Evolutionary conservation across 352 stramenopile genomes (phyloP).

Genomic region (Vaucheria bursata): DNA sequence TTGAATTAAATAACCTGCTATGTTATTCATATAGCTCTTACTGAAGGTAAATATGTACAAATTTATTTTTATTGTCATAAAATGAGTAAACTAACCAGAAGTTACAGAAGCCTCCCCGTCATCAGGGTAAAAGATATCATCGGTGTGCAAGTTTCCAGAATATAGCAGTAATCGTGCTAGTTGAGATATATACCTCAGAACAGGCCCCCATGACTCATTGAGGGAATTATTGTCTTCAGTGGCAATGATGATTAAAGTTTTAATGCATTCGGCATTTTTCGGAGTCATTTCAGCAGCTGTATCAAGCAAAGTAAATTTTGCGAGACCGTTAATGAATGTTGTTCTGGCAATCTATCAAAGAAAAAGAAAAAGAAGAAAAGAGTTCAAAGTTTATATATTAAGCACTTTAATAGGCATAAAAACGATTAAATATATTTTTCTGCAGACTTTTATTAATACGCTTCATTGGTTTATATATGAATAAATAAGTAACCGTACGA

Average conservation of each 20-base stretch:
- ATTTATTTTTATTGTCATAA: too few relatives aligned
- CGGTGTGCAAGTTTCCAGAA: conserved; percentile 54
- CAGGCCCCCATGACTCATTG: conserved; percentile 83
- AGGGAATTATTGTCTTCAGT: conserved; percentile 83
- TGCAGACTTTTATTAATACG: too few relatives aligned
- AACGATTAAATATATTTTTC: too few relatives aligned
- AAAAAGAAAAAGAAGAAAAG: too few relatives aligned
- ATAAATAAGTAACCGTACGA: too few relatives aligned
- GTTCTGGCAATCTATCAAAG: conserved; percentile 22
- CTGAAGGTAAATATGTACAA: too few relatives aligned
- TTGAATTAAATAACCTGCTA: too few relatives aligned
- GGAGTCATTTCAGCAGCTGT: conserved; percentile 41
- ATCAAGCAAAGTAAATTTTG: conserved; percentile 44
- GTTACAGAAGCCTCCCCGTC: conserved; percentile 7
- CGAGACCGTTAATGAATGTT: conserved; percentile 45
- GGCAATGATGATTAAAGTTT: conserved; percentile 89
- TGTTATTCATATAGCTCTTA: too few relatives aligned
- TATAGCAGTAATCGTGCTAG: conserved; percentile 71
- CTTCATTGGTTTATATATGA: too few relatives aligned
- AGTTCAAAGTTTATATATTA: too few relatives aligned
- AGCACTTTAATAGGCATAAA: too few relatives aligned
- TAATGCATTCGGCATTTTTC: conserved; percentile 95
- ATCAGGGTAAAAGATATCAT: conserved; percentile 46
- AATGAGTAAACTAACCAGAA: too few relatives aligned
- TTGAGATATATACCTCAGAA: conserved; percentile 93